A percentile compares a stretch with the other conserved stretches of the same genome.
Conservation (phyloP, 1,139 yeast genomes). For the Debaryomyces psychrophilus region DNA sequence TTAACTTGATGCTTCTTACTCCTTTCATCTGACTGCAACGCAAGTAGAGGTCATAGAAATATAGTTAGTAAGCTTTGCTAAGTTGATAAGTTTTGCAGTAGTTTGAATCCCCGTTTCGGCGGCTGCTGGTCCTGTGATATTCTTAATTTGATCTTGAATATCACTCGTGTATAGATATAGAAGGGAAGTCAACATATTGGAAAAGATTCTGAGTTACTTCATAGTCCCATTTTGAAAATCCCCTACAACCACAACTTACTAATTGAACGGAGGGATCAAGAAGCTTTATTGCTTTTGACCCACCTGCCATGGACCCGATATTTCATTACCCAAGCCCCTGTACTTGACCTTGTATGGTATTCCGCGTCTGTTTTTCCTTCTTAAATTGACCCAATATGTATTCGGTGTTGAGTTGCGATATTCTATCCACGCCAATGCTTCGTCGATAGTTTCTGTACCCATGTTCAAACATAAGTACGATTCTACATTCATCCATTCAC, state of each 20-base stretch:
- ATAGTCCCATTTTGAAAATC: conserved; percentile 32
- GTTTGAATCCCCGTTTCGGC: conserved; percentile 35
- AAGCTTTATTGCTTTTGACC: conserved; percentile 35
- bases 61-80: conserved; percentile 25
- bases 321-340: conserved; percentile 39
- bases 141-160: conserved; percentile 25
- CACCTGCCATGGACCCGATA: conserved; percentile 40
- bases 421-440: conserved; percentile 36
- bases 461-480: conserved; percentile 35
- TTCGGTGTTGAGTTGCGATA: conserved; percentile 33
- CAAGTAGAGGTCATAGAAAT: conserved; percentile 17
- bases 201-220: conserved; percentile 26
- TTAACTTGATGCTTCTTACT: conserved; percentile 22
- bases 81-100: conserved; percentile 28
- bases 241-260: conserved; percentile 32
- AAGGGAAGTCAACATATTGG: conserved; percentile 30
- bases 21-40: conserved; percentile 12
- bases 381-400: conserved; percentile 26
- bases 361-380: conserved; percentile 31
- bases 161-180: conserved; percentile 32
- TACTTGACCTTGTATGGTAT: conserved; percentile 36
- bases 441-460: conserved; percentile 39
- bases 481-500: conserved; percentile 27
- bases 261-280: conserved; percentile 29
- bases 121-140: conserved; percentile 31